These are phyloP conservation scores for Kitagawia praeruptora DNA, from an alignment of 129 eudicot genomes.

Conservation along the genomic window DNA sequence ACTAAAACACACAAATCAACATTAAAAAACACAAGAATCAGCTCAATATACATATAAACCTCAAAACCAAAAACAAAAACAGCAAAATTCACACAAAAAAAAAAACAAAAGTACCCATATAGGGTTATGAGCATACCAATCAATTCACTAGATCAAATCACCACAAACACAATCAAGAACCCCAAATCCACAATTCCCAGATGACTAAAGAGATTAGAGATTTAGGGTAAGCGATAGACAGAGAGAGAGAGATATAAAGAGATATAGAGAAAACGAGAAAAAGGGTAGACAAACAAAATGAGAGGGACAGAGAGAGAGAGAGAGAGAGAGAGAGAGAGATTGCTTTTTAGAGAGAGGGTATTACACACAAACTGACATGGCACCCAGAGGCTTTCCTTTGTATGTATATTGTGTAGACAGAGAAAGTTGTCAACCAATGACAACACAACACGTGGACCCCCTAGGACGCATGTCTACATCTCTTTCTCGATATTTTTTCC, in stretches of 20 bases:
- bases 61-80: constrained; percentile 3
- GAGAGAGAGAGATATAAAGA: constrained; percentile 4
- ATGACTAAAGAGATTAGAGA: constrained; percentile 1
- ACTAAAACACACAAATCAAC: constrained; percentile 11
- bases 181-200: constrained; percentile 9
- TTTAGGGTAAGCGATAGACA: constrained; percentile 12
- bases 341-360: constrained; percentile 18
- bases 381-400: constrained; percentile 4
- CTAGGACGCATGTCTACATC: constrained; percentile 29
- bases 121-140: constrained; percentile 20
- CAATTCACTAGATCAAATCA: constrained; percentile 12
- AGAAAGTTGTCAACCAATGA: constrained; percentile 18
- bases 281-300: constrained; percentile 23
- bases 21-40: constrained; percentile 23
- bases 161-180: constrained; percentile 2
- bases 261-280: constrained; percentile 23
- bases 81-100: constrained; percentile 7
- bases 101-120: constrained; percentile 6
- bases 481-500: constrained; percentile 3
- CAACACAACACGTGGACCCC: constrained; percentile 26
- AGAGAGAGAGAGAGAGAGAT: constrained; percentile 17
- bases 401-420: constrained; percentile 15
- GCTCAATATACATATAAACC: constrained; percentile 20
- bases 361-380: constrained; percentile 33
- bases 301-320: constrained; percentile 6